These are phyloP conservation scores for Saitoella complicata DNA, from an alignment of 805 yeast genomes.

Conservation along the genomic window DNA sequence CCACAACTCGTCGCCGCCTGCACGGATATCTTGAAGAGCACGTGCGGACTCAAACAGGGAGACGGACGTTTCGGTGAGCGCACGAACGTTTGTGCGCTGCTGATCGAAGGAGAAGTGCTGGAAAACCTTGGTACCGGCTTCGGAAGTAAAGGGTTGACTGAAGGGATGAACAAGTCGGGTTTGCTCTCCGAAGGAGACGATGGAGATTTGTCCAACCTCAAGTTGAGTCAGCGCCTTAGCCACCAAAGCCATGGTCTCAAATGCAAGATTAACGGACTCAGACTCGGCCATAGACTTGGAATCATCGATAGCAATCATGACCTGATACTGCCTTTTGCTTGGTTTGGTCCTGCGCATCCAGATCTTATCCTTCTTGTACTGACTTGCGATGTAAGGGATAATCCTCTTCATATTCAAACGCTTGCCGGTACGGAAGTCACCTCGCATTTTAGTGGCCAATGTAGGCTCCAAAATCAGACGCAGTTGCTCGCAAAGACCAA, in stretches of 20 bases:
- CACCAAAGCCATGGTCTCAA: slow-evolving; percentile 85
- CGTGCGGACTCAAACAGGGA: slow-evolving; percentile 51
- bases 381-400: slow-evolving; percentile 94
- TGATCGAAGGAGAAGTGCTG: slow-evolving; percentile 85
- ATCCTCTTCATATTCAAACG: slow-evolving; percentile 93
- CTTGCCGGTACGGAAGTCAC: slow-evolving; percentile 95
- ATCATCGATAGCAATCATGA: slow-evolving; percentile 94
- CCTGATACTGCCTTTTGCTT: slow-evolving; percentile 90
- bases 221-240: slow-evolving; percentile 84
- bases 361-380: slow-evolving; percentile 91
- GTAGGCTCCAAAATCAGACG: slow-evolving; percentile 91
- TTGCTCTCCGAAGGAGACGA: slow-evolving; percentile 78
- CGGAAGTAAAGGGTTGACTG: slow-evolving; percentile 66
- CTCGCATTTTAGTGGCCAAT: slow-evolving; percentile 80
- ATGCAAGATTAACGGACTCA: slow-evolving; percentile 75
- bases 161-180: slow-evolving; percentile 79
- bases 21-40: slow-evolving; percentile 12
- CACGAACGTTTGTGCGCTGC: slow-evolving; percentile 66
- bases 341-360: slow-evolving; percentile 98
- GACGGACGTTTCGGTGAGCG: slow-evolving; percentile 55
- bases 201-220: slow-evolving; percentile 84
- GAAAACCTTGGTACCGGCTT: slow-evolving; percentile 69
- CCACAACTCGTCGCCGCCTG: slow-evolving; percentile 58
- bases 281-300: slow-evolving; percentile 96
- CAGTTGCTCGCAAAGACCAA: slow-evolving; percentile 80